These are phyloP conservation scores for Penicillium psychrosexuale DNA, from an alignment of 2,329 filamentous ascomycete species.

Conservation along the genomic window DNA sequence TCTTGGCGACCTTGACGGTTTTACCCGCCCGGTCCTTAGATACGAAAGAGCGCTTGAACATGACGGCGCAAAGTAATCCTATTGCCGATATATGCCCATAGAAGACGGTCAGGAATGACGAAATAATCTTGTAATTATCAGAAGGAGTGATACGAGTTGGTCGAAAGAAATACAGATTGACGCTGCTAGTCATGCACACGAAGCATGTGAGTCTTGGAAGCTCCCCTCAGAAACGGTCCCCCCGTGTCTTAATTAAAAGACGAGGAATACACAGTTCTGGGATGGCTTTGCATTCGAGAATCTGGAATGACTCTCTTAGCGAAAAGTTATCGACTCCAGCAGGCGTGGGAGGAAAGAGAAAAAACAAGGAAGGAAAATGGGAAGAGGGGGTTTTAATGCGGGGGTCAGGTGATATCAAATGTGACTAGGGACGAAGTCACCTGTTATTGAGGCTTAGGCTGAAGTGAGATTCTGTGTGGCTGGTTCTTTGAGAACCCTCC, in stretches of 20 bases:
- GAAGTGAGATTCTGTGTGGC: slow-evolving; percentile 8
- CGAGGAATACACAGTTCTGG: slow-evolving; percentile 27
- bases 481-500: neutral
- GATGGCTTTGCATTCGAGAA: slow-evolving; percentile 51
- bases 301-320: slow-evolving; percentile 28
- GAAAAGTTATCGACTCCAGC: slow-evolving; percentile 41
- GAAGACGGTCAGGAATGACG: slow-evolving; percentile 47
- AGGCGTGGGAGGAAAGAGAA: slow-evolving; percentile 49
- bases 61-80: slow-evolving; percentile 48
- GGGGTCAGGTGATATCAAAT: slow-evolving; percentile 30
- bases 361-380: slow-evolving; percentile 36
- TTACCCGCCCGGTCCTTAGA: slow-evolving; percentile 85
- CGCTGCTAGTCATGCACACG: slow-evolving; percentile 53
- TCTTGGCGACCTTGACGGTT: slow-evolving; percentile 73
- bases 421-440: slow-evolving; percentile 5
- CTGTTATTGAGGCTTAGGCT: slow-evolving; percentile 1
- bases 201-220: slow-evolving; percentile 52
- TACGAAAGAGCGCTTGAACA: slow-evolving; percentile 92
- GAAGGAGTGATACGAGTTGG: slow-evolving; percentile 41
- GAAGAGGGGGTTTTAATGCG: slow-evolving; percentile 28
- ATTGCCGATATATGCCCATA: slow-evolving; percentile 36
- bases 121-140: slow-evolving; percentile 38
- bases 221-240: slow-evolving; percentile 40
- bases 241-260: slow-evolving; percentile 32
- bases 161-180: slow-evolving; percentile 36